Evolutionary conservation across 805 yeast species (phyloP).

Genomic region (Wickerhamiella shivajii): DNA sequence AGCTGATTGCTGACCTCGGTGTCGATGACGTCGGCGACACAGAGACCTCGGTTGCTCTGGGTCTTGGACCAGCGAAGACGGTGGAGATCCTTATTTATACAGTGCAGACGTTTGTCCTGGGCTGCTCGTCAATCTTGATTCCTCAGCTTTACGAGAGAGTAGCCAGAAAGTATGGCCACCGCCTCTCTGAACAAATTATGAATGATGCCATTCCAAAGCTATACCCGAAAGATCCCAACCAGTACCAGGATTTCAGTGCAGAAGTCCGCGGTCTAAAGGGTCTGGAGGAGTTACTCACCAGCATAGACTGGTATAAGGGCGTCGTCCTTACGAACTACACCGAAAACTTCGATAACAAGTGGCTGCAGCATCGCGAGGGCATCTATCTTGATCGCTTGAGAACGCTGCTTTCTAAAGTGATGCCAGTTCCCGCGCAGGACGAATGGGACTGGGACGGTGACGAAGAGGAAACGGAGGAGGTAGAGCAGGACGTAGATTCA

Average conservation of each 20-base stretch:
- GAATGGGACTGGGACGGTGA: slow-evolving; percentile 18
- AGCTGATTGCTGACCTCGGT: slow-evolving; percentile 1
- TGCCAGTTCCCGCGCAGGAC: slow-evolving; percentile 1
- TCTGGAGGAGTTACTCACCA: slow-evolving; percentile 7
- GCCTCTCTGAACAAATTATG: slow-evolving; percentile 7
- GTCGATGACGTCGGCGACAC: slow-evolving; percentile 7
- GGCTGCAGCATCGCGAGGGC: slow-evolving; percentile 10
- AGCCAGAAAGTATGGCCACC: slow-evolving; percentile 5
- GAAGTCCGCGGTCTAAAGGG: slow-evolving; percentile 9
- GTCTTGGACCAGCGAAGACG: slow-evolving; percentile 1
- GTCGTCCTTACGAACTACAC: slow-evolving; percentile 10
- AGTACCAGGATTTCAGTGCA: slow-evolving; percentile 5
- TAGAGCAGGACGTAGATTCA: slow-evolving; percentile 2
- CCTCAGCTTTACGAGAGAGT: background rate
- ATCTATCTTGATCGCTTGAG: slow-evolving; percentile 11
- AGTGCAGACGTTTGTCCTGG: slow-evolving; percentile 8
- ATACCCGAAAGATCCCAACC: slow-evolving; percentile 9
- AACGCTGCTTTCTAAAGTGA: slow-evolving; percentile 3
- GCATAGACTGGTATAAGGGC: slow-evolving; percentile 6
- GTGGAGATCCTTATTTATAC: slow-evolving; percentile 6
- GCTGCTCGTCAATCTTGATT: background rate
- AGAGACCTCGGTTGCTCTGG: background rate
- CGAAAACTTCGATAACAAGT: slow-evolving; percentile 8
- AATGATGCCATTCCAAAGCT: slow-evolving; percentile 10
- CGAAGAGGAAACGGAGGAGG: slow-evolving; percentile 14